A percentile compares a stretch with the other conserved stretches of the same genome.
These are phyloP conservation scores for Globisporangium perplexum DNA, from an alignment of 352 stramenopile species.

Conservation along the genomic window DNA sequence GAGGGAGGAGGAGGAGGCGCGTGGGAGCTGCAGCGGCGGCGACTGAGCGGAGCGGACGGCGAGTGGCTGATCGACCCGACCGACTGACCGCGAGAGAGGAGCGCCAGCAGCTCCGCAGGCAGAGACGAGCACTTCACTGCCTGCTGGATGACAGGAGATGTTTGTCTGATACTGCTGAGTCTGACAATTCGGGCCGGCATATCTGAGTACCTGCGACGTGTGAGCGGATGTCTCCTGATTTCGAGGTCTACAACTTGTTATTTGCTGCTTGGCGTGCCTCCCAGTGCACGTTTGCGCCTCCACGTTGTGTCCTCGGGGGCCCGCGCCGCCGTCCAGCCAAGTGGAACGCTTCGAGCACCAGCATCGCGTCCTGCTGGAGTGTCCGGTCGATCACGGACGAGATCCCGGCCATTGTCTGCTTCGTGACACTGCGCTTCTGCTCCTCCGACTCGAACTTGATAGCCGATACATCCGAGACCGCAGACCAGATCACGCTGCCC, in stretches of 20 bases:
- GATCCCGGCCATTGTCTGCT: constrained; percentile 13
- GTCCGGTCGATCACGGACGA: constrained; percentile 11
- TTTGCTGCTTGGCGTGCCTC: no score
- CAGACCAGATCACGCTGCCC: constrained; percentile 10
- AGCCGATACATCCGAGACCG: constrained; percentile 5
- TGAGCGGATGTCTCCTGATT: no score
- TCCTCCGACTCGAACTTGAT: constrained; percentile 8
- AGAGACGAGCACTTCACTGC: no score
- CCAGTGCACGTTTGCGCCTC: no score
- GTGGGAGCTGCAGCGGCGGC: no score
- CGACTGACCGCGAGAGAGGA: neutral
- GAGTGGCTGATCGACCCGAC: neutral
- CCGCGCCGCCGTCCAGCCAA: neutral
- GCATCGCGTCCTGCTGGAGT: constrained; percentile 7
- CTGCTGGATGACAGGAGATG: no score
- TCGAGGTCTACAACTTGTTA: no score
- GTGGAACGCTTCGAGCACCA: constrained; percentile 11
- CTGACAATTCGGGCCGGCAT: no score
- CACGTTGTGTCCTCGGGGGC: no score
- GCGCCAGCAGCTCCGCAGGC: neutral
- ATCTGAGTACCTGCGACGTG: no score
- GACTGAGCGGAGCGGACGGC: neutral
- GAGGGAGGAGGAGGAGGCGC: no score
- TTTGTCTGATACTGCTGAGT: no score
- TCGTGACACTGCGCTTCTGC: constrained; percentile 14